Evolutionary conservation across 1,284 basidiomycete genomes (phyloP).

Genomic region (Apiotrichum porosum): DNA sequence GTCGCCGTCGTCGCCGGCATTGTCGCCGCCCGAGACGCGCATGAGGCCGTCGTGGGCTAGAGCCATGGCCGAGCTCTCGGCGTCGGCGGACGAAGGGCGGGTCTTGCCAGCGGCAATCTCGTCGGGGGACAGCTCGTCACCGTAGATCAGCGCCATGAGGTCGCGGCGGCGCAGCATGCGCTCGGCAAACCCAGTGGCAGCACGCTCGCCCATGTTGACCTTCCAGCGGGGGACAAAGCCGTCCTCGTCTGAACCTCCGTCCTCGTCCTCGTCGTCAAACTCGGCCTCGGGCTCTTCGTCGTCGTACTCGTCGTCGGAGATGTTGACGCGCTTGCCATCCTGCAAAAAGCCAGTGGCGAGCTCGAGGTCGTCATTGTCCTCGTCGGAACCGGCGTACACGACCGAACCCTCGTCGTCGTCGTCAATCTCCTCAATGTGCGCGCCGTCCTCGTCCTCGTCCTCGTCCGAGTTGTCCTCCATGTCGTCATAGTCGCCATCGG

Average conservation of each 20-base stretch:
- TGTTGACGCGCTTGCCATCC: constrained; percentile 48
- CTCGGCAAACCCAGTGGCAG: constrained; percentile 54
- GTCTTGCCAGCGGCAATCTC: constrained; percentile 59
- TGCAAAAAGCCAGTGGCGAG: constrained; percentile 46
- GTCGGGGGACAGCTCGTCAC: constrained; percentile 62
- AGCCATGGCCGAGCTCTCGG: constrained; percentile 31
- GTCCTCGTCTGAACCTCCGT: constrained; percentile 49
- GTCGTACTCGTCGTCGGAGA: constrained; percentile 42
- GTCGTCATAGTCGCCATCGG: constrained; percentile 39
- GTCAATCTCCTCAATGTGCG: constrained; percentile 42
- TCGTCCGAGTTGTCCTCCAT: constrained; percentile 41
- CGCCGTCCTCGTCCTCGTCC: constrained; percentile 33
- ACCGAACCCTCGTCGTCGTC: constrained; percentile 50
- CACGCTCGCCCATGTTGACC: constrained; percentile 61
- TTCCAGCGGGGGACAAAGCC: constrained; percentile 68
- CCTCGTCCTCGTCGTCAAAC: constrained; percentile 43
- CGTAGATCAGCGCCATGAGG: constrained; percentile 84
- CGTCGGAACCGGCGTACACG: constrained; percentile 75
- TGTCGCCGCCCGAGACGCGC: constrained; percentile 53
- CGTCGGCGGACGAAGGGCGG: constrained; percentile 41
- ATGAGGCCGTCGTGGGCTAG: constrained; percentile 66
- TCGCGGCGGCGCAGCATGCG: constrained; percentile 57
- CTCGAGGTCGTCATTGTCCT: constrained; percentile 50
- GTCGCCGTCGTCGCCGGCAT: constrained; percentile 58
- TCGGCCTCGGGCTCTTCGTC: constrained; percentile 48